Base-by-base conservation (phyloP, 2,329 filamentous ascomycete genomes). In the Pyrenophora seminiperda region DNA sequence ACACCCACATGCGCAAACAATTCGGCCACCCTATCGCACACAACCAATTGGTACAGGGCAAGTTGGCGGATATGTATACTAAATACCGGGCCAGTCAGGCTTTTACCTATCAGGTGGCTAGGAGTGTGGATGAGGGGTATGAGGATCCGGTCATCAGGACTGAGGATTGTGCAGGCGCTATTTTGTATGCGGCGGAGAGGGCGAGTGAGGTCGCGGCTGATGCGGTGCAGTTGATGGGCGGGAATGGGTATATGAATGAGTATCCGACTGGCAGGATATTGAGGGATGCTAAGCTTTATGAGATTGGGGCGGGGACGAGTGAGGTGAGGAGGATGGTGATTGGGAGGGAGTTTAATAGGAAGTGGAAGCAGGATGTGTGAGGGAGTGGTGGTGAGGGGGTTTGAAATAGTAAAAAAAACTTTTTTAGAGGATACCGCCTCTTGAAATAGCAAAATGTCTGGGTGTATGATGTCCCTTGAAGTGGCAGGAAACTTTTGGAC, bases 61-160 rank as follows among this genome's bases (percentile, higher is more conserved):
- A 92, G 70, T 81, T 97, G 37, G 91, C 94, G 47, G 92, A 97
- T 73, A 97, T 99, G 92, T 95, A 97, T 76, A 97, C 91, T 39
- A 96, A 96, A 74, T 83, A 94, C 51, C 87, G 90, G 65, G 91
- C 89, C 9, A 86, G 88, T 13, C 80, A 86, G n/a, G 83, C 91
- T 2, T 97, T 96, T 75, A 97, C 93, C 0, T 96, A 96, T 68
- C 77, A 81, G 30, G 92, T 92, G 0, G 94, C 94, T 3, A 81
- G 83, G 38, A 81, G 83, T 2, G 88, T 97, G 15, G 93, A 97
- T 64, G 62, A 71, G 50, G 56, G 50, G 15, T 53, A 66, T 34
- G 61, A 60, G 11, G 86, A 94, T 61, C 59, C 65, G 3, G 41
- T 63, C 1, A 87, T 96, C 62, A 81, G 82, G 49, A 97, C 92